Conservation (phyloP, 176 grass and related monocot genomes). For the Bolboschoenus planiculmis region DNA sequence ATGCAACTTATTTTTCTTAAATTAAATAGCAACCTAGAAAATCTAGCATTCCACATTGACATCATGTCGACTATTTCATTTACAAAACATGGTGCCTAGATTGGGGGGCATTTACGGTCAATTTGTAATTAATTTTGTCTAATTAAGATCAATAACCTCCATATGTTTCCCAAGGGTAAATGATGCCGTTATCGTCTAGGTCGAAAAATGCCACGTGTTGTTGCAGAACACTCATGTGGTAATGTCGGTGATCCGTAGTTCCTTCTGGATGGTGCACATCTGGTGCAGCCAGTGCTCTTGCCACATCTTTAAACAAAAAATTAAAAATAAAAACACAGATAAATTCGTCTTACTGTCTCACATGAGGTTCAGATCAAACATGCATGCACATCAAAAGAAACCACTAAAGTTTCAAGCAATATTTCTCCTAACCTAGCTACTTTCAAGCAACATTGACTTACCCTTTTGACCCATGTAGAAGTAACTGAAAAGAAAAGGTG, state of each 20-base stretch:
- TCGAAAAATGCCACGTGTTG: conserved; percentile 93
- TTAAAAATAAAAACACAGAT: background rate
- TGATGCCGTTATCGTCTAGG: conserved; percentile 63
- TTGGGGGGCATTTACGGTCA: no score
- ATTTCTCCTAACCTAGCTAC: background rate
- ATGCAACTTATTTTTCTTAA: background rate
- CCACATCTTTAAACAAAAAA: conserved; percentile 36
- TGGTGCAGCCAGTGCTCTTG: conserved; percentile 57
- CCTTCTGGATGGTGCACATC: conserved; percentile 91
- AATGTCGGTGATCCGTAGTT: conserved; percentile 43
- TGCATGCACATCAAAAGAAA: background rate
- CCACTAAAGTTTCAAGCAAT: background rate
- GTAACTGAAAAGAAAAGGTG: background rate
- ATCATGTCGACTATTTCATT: background rate
- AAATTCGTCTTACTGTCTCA: background rate
- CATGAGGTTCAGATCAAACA: background rate
- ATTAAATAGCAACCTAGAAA: background rate
- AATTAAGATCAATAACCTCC: conserved; percentile 24
- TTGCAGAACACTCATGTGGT: conserved; percentile 67
- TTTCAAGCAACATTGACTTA: background rate
- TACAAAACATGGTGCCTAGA: background rate
- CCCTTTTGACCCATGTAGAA: background rate
- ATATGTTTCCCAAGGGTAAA: conserved; percentile 94
- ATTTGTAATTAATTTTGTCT: background rate
- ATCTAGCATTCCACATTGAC: background rate